Evolutionary conservation across 2,329 filamentous ascomycete species (phyloP).

Genomic region (Didymella sp.): DNA sequence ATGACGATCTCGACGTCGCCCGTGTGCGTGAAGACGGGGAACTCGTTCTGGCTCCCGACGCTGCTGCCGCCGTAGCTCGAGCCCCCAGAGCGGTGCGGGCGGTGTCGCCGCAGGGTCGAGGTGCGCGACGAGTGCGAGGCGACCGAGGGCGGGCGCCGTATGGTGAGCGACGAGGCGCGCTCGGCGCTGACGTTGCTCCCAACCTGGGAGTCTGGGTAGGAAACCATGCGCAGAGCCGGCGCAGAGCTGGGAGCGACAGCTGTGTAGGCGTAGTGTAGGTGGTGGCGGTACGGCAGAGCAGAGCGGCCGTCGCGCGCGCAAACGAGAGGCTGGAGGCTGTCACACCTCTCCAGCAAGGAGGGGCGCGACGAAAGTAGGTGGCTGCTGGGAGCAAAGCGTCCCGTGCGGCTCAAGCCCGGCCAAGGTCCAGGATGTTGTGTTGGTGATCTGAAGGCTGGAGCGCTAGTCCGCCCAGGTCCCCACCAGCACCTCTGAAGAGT

Average conservation of each 20-base stretch:
- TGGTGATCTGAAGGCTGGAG: not conserved
- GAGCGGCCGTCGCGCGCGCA: slow-evolving; percentile 9
- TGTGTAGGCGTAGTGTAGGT: slow-evolving; percentile 8
- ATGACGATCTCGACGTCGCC: slow-evolving; percentile 93
- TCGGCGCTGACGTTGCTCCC: slow-evolving; percentile 49
- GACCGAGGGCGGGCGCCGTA: slow-evolving; percentile 68
- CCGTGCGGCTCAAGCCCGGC: not conserved
- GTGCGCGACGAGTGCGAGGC: slow-evolving; percentile 64
- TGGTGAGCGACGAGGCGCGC: slow-evolving; percentile 58
- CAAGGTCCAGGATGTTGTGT: not conserved
- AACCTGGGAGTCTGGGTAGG: slow-evolving; percentile 62
- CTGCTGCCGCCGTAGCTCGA: slow-evolving; percentile 76
- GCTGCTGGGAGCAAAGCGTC: slow-evolving; percentile 28
- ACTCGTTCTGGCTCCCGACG: slow-evolving; percentile 82
- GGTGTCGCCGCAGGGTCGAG: slow-evolving; percentile 44
- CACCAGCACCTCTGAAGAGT: not conserved
- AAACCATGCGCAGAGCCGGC: slow-evolving; percentile 62
- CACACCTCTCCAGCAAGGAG: slow-evolving; percentile 24
- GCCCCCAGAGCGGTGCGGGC: slow-evolving; percentile 77
- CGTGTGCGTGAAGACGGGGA: slow-evolving; percentile 86
- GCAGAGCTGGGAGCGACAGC: not conserved
- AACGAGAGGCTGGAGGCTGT: slow-evolving; percentile 25
- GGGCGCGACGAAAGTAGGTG: slow-evolving; percentile 34
- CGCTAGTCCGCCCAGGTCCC: slow-evolving; percentile 2
- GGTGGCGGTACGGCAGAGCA: not conserved